Evolutionary conservation across 129 eudicot species (phyloP).

Genomic region (Erigeron canadensis): DNA sequence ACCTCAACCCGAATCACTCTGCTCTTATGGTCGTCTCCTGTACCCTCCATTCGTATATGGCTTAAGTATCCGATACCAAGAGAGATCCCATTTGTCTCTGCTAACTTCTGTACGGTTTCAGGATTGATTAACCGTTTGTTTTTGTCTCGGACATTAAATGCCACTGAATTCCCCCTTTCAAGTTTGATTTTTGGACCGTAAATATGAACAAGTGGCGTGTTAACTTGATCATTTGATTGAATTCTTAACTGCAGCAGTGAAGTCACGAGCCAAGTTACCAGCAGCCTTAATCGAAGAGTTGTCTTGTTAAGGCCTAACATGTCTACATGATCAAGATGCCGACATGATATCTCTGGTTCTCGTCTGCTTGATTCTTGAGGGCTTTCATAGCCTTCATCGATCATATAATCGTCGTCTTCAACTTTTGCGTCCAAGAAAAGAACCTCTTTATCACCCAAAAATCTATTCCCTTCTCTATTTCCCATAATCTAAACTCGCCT

Average conservation of each 20-base stretch:
- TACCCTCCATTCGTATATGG: slow-evolving; percentile 61
- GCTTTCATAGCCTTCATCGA: slow-evolving; percentile 55
- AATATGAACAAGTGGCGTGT: slow-evolving; percentile 61
- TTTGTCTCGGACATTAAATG: slow-evolving; percentile 67
- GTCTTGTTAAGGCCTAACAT: slow-evolving; percentile 89
- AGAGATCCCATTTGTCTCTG: slow-evolving; percentile 68
- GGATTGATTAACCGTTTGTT: slow-evolving; percentile 65
- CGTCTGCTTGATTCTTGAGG: slow-evolving; percentile 56
- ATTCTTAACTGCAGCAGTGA: slow-evolving; percentile 72
- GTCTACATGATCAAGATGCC: slow-evolving; percentile 86
- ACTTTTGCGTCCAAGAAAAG: slow-evolving; percentile 36
- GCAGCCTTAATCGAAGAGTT: slow-evolving; percentile 68
- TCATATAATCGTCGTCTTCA: slow-evolving; percentile 60
- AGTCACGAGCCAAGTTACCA: slow-evolving; percentile 92
- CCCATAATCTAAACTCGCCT: slow-evolving; percentile 85
- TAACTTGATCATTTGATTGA: slow-evolving; percentile 41
- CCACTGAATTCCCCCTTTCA: slow-evolving; percentile 94
- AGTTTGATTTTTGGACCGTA: slow-evolving; percentile 88
- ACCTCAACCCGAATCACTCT: slow-evolving; percentile 75
- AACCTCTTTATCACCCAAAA: slow-evolving; percentile 80
- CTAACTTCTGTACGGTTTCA: slow-evolving; percentile 71
- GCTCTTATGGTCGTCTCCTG: slow-evolving; percentile 43
- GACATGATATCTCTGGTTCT: slow-evolving; percentile 80
- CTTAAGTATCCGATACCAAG: slow-evolving; percentile 80
- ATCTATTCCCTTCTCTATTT: slow-evolving; percentile 26